Percentiles rank a stretch among this genome's conserved stretches.
These are phyloP conservation scores for Claviceps purpurea DNA, from an alignment of 2,329 filamentous ascomycete genomes.

Conservation along the genomic window DNA sequence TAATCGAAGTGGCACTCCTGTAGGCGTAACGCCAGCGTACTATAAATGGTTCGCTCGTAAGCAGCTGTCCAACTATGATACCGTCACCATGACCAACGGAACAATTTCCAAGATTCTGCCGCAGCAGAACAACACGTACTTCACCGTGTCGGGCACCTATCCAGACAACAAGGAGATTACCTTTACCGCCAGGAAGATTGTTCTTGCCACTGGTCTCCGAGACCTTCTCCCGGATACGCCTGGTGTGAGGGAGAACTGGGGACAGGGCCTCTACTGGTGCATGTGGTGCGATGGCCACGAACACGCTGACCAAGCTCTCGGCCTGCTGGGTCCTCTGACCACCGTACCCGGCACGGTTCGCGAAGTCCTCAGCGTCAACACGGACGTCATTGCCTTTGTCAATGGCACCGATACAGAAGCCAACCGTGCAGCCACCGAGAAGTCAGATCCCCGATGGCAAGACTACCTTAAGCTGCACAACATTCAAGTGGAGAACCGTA, in stretches of 20 bases:
- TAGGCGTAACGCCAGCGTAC: conserved; percentile 40
- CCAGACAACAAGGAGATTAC: conserved; percentile 11
- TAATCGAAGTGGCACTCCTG: too few relatives aligned
- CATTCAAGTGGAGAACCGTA: conserved; percentile 42
- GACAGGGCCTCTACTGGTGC: conserved; percentile 48
- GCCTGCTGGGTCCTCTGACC: conserved; percentile 34
- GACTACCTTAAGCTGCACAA: conserved; percentile 35
- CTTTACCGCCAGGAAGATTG: conserved; percentile 37
- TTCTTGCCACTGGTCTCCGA: conserved; percentile 43
- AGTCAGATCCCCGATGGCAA: conserved; percentile 31
- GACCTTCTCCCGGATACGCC: conserved; percentile 43
- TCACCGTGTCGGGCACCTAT: conserved; percentile 24
- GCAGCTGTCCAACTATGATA: conserved; percentile 37
- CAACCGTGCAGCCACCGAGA: conserved; percentile 23
- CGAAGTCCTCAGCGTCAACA: conserved; percentile 41
- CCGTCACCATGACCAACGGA: conserved; percentile 35
- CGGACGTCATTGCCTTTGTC: conserved; percentile 41
- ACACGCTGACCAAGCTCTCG: conserved; percentile 44
- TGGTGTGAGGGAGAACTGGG: conserved; percentile 41
- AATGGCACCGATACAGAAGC: conserved; percentile 43
- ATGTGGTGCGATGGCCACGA: conserved; percentile 53
- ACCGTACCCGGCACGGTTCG: conserved; percentile 31
- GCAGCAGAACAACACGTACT: conserved; percentile 28
- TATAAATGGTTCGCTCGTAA: conserved; percentile 40
- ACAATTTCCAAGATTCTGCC: conserved; percentile 33